phyloP scores from a whole-genome alignment of 805 yeast species.

The Zygoascus bituminiphila region DNA sequence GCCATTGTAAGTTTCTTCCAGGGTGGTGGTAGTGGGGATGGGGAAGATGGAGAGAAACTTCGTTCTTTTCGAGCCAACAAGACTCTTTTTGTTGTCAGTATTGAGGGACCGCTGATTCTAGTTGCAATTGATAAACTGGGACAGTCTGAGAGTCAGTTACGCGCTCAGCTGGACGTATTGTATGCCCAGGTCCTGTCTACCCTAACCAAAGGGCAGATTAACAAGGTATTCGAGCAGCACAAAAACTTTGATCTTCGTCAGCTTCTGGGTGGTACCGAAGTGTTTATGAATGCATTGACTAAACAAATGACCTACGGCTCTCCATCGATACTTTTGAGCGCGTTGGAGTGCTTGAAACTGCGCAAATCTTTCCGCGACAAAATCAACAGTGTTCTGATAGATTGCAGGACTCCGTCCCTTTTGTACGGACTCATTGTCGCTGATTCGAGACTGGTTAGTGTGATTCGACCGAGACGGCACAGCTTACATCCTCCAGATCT shows the following conservation, averaged over 20 bases:
- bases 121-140: conserved; percentile 47
- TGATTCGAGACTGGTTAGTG: conserved; percentile 56
- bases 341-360: conserved; percentile 55
- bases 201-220: conserved; percentile 69
- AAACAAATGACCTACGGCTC: conserved; percentile 43
- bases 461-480: conserved; percentile 70
- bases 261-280: conserved; percentile 66
- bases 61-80: conserved; percentile 43
- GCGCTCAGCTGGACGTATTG: conserved; percentile 60
- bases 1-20: conserved; percentile 63
- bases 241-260: conserved; percentile 78
- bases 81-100: conserved; percentile 48
- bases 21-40: conserved; percentile 25
- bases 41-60: conserved; percentile 21
- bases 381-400: conserved; percentile 47
- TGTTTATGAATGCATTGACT: conserved; percentile 60
- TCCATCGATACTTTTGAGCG: conserved; percentile 55
- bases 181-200: conserved; percentile 77
- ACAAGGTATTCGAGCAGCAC: conserved; percentile 56
- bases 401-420: conserved; percentile 43
- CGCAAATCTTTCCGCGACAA: conserved; percentile 48
- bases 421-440: conserved; percentile 71
- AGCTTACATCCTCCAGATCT: conserved; percentile 75
- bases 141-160: conserved; percentile 35
- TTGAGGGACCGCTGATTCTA: conserved; percentile 61